Conservation (phyloP, 2,329 filamentous ascomycete genomes). For the Penicillium concentricum region DNA sequence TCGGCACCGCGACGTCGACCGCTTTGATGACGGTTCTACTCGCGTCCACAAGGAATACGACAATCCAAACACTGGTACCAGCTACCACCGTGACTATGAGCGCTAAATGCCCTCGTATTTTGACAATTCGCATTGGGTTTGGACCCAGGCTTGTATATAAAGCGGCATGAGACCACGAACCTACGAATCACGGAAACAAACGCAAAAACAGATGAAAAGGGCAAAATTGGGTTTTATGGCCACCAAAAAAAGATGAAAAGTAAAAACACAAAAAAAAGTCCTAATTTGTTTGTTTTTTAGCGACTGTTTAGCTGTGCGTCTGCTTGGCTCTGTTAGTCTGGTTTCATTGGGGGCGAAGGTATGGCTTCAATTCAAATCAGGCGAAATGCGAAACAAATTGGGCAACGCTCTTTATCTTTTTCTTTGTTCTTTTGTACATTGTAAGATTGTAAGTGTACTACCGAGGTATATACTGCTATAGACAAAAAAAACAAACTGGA, state of each 20-base stretch:
- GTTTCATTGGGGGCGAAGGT: constrained; percentile 2
- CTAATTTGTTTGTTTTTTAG: constrained; percentile 6
- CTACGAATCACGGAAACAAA: not conserved
- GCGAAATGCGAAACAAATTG: not conserved
- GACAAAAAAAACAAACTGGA: not conserved
- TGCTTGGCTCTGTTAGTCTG: not conserved
- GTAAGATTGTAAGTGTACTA: not conserved
- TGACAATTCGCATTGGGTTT: constrained; percentile 1
- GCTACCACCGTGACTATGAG: constrained; percentile 36
- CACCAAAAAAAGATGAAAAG: constrained; percentile 9
- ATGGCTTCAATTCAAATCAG: constrained; percentile 2
- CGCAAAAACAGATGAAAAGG: constrained; percentile 6
- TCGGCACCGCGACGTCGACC: constrained; percentile 35
- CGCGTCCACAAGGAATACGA: constrained; percentile 35
- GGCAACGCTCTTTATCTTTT: not conserved
- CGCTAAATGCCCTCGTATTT: not conserved
- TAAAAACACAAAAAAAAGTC: not conserved
- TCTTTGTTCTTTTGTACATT: not conserved
- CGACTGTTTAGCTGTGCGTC: not conserved
- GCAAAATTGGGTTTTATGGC: not conserved
- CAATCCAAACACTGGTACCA: constrained; percentile 36
- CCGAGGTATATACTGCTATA: not conserved
- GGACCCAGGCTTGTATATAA: constrained; percentile 10
- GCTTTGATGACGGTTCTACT: constrained; percentile 28
- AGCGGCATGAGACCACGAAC: constrained; percentile 13